These are phyloP conservation scores for Pseudevernia furfuracea DNA, from an alignment of 495 filamentous ascomycete genomes.

Conservation along the genomic window DNA sequence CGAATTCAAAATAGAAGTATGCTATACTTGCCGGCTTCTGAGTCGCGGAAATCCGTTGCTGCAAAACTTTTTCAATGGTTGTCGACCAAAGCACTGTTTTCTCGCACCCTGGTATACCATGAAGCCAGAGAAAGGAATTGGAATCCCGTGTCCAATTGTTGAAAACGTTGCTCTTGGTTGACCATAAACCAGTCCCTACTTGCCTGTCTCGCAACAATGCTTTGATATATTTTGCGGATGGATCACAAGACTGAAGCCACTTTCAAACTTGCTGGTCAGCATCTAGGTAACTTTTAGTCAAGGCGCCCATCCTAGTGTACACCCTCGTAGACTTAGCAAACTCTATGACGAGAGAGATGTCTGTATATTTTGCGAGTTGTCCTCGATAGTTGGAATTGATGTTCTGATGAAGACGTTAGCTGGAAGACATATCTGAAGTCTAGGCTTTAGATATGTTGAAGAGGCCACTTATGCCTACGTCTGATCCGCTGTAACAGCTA, in stretches of 20 bases:
- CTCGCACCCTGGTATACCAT: slow-evolving; percentile 36
- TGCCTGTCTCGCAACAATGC: slow-evolving; percentile 11
- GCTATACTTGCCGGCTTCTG: not conserved
- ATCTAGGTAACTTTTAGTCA: not conserved
- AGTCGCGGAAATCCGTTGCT: slow-evolving; percentile 5
- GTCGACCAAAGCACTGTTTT: slow-evolving; percentile 34
- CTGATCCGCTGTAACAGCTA: slow-evolving; percentile 3
- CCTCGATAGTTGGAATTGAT: not conserved
- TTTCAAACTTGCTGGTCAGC: not conserved
- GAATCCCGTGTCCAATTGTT: slow-evolving; percentile 24
- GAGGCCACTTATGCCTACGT: not conserved
- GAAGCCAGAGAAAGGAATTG: slow-evolving; percentile 31
- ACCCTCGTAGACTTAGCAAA: not conserved
- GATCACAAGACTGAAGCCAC: slow-evolving; percentile 26
- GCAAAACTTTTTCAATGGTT: slow-evolving; percentile 27
- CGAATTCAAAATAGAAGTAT: slow-evolving; percentile 35
- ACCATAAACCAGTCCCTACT: slow-evolving; percentile 28
- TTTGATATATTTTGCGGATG: slow-evolving; percentile 25
- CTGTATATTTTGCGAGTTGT: not conserved
- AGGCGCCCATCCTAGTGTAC: not conserved
- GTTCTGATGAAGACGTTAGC: not conserved
- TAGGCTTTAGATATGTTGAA: not conserved
- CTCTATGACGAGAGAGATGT: not conserved
- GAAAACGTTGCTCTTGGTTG: slow-evolving; percentile 26
- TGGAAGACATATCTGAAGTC: not conserved